phyloP scores from a whole-genome alignment of 352 stramenopile genomes.

The Phytophthora lateralis region DNA sequence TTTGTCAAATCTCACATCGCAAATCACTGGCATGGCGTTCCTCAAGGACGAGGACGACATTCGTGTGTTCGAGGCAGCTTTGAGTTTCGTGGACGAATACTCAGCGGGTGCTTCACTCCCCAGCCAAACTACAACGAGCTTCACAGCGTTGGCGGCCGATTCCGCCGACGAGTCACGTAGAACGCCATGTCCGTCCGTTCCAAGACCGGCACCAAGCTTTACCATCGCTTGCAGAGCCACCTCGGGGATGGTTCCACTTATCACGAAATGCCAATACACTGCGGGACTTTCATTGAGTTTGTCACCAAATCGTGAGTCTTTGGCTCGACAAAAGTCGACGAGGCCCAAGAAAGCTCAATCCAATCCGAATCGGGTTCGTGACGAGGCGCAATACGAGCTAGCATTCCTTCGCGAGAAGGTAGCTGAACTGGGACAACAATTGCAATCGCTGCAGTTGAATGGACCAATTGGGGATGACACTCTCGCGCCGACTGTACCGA shows the following conservation, averaged over 20 bases:
- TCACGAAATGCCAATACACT: conserved; percentile 7
- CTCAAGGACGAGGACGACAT: conserved; percentile 25
- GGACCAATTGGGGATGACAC: not conserved
- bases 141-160: not conserved
- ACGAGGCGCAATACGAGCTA: conserved; percentile 63
- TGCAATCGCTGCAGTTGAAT: conserved; percentile 39
- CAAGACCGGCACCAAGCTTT: conserved; percentile 23
- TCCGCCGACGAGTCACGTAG: not conserved
- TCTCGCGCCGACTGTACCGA: not conserved
- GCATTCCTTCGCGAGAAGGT: conserved; percentile 72
- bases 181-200: not conserved
- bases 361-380: conserved; percentile 37
- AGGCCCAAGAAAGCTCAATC: conserved; percentile 19
- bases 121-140: not conserved
- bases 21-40: conserved; percentile 28
- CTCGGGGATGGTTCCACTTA: conserved; percentile 25
- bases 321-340: not conserved
- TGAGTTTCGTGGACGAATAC: conserved; percentile 34
- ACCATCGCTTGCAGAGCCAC: conserved; percentile 15
- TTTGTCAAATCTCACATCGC: conserved; percentile 2
- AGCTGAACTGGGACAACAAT: conserved; percentile 53
- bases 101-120: not conserved
- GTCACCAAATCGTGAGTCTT: conserved; percentile 4
- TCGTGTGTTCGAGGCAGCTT: conserved; percentile 24
- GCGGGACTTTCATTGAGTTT: conserved; percentile 5